Evolutionary conservation across 1,284 basidiomycete genomes (phyloP), one percentile per base, ranked within the genome.

Genomic region (Leccinum fallax): DNA sequence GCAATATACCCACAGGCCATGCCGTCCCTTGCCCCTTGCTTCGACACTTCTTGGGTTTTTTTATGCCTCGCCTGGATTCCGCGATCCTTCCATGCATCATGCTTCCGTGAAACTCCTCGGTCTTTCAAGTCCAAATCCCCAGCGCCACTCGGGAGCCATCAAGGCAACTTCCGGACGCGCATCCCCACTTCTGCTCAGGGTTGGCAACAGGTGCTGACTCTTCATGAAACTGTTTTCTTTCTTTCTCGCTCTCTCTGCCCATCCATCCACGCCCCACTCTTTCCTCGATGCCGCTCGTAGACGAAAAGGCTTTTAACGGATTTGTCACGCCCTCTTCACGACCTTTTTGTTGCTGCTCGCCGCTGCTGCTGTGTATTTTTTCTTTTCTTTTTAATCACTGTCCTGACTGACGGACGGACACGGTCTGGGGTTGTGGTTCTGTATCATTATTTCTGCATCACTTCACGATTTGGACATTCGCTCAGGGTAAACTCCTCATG

Each of bases 81-180:
- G 59, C 59, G 61, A 68, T 64, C 56, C 60, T 63, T 63, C 62
- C 65, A 74, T 71, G 67, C 61, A 48, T 55, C 61, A 71, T 72
- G 63, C 62, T 67, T 64, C 58, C 55, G 34, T 63, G 68, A 48
- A 67, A 65, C 65, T 66, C 72, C 68, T 74, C 71, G 66, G 64
- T 65, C 60, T 63, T 63, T 26, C n/a, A 19, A 28, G 55, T 36
- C 34, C 26, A 16, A 21, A 19, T 56, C 53, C 51, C 60, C 51
- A 53, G 36, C 21, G 48, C 48, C 48, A 49, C 24, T 13, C 21
- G 49, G 49, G 54, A 28, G 55, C 36, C 38, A 52, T 60, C 63
- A 61, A 61, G 68, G 68, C 61, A 67, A 59, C 52, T 69, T 66
- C 63, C 62, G 61, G 28, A 32, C 62, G 62, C 52, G 28, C 43